Conservation (phyloP, 225 moss, liverwort and hornwort species). For the Sphagnum tenellum region DNA sequence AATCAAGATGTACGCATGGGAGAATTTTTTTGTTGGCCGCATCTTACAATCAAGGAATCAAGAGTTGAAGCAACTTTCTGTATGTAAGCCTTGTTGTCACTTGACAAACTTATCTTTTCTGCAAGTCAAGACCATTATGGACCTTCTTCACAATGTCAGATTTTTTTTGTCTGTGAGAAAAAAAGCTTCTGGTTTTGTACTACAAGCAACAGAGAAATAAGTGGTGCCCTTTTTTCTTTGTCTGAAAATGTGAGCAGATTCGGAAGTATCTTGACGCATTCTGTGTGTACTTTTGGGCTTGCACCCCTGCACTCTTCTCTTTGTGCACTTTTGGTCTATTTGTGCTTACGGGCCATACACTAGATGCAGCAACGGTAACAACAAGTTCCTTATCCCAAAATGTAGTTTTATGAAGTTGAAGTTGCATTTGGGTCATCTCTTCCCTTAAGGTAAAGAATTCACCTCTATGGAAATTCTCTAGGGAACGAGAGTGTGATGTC, state of each 20-base stretch:
- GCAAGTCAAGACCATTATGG: too few relatives aligned
- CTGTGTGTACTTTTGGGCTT: slow-evolving; percentile 93
- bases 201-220: too few relatives aligned
- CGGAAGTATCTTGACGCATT: slow-evolving; percentile 86
- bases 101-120: too few relatives aligned
- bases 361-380: slow-evolving; percentile 87
- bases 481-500: too few relatives aligned
- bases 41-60: slow-evolving; percentile 69
- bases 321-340: slow-evolving; percentile 86
- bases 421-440: too few relatives aligned
- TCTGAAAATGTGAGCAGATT: slow-evolving; percentile 29
- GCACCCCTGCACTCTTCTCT: slow-evolving; percentile 80
- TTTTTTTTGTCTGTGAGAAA: too few relatives aligned
- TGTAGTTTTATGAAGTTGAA: too few relatives aligned
- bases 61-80: slow-evolving; percentile 81
- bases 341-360: slow-evolving; percentile 59
- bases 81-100: slow-evolving; percentile 16
- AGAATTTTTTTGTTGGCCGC: slow-evolving; percentile 52
- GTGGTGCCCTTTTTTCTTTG: too few relatives aligned
- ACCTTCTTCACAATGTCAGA: too few relatives aligned
- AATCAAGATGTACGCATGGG: slow-evolving; percentile 96
- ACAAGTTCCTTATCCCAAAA: neutral
- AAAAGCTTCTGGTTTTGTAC: too few relatives aligned
- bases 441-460: too few relatives aligned
- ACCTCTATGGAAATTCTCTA: too few relatives aligned